phyloP scores from a whole-genome alignment of 2,329 filamentous ascomycete genomes.

The Rutstroemia sp. region DNA sequence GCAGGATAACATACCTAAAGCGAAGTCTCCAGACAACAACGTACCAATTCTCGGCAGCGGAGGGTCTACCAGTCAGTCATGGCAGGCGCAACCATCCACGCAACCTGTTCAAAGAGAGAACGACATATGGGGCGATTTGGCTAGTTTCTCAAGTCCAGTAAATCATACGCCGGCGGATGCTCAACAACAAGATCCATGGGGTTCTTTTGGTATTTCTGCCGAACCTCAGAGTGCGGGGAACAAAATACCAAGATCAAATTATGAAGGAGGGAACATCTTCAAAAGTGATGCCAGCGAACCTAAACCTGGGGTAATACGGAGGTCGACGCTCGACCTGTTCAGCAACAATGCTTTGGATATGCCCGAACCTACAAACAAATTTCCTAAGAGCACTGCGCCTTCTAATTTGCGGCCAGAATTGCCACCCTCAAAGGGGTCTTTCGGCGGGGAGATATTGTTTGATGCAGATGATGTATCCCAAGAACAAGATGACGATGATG shows the following conservation, averaged over 20 bases:
- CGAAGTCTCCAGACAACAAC: slow-evolving; percentile 19
- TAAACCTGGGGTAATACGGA: slow-evolving; percentile 16
- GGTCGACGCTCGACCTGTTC: slow-evolving; percentile 24
- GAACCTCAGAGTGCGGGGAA: slow-evolving; percentile 8
- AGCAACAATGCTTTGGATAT: slow-evolving; percentile 15
- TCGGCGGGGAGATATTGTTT: slow-evolving; percentile 28
- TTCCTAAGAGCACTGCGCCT: slow-evolving; percentile 2
- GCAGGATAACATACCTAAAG: slow-evolving; percentile 23
- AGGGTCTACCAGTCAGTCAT: slow-evolving; percentile 9
- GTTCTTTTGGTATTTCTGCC: slow-evolving; percentile 19
- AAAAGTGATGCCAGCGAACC: slow-evolving; percentile 7
- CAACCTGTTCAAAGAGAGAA: slow-evolving; percentile 11
- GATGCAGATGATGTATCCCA: slow-evolving; percentile 32
- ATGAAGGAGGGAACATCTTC: slow-evolving; percentile 7
- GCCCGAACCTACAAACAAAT: slow-evolving; percentile 2
- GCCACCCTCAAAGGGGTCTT: slow-evolving; percentile 12
- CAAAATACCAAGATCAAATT: slow-evolving; percentile 10
- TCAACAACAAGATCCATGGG: slow-evolving; percentile 25
- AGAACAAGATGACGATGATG: slow-evolving; percentile 39
- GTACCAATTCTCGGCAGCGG: slow-evolving; percentile 16
- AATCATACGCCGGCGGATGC: slow-evolving; percentile 3
- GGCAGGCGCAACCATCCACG: slow-evolving; percentile 10
- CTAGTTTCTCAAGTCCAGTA: slow-evolving; percentile 14
- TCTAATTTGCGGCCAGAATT: background rate
- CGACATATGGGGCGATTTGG: slow-evolving; percentile 22